Percentiles rank a stretch among this genome's conserved stretches.
These are phyloP conservation scores for Fomitiporia mediterranea DNA, from an alignment of 1,284 basidiomycete genomes.

Conservation along the genomic window DNA sequence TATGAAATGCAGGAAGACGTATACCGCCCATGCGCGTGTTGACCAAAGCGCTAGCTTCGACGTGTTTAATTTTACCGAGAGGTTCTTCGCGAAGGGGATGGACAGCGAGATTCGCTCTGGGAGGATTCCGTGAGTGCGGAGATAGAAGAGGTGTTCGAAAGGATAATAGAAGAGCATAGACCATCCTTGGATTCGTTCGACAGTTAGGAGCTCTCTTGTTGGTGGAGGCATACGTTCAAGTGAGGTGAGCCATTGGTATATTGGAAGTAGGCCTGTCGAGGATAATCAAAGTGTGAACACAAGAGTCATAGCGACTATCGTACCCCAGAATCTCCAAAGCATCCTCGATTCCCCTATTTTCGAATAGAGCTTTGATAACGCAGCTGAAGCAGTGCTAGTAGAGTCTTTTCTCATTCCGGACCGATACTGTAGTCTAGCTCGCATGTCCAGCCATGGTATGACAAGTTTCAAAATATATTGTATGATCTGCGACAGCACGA, in stretches of 20 bases:
- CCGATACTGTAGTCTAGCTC: constrained; percentile 62
- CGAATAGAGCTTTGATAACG: constrained; percentile 49
- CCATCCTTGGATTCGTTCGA: constrained; percentile 80
- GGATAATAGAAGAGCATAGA: constrained; percentile 82
- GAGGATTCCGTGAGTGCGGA: constrained; percentile 60
- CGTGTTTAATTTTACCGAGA: constrained; percentile 40
- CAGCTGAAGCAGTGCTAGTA: constrained; percentile 48
- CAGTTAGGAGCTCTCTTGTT: constrained; percentile 62
- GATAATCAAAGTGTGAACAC: background rate
- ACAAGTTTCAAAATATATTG: constrained; percentile 68
- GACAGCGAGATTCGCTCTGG: constrained; percentile 44
- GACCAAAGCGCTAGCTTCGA: constrained; percentile 59
- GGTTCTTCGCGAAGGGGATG: constrained; percentile 32
- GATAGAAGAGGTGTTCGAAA: constrained; percentile 73
- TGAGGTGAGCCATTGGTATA: constrained; percentile 71
- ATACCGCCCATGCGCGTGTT: constrained; percentile 71
- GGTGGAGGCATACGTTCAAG: constrained; percentile 65
- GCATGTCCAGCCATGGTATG: constrained; percentile 56
- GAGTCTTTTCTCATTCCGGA: constrained; percentile 50
- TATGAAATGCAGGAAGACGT: constrained; percentile 67
- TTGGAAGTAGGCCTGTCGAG: constrained; percentile 67
- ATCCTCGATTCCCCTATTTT: constrained; percentile 64
- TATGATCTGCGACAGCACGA: constrained; percentile 44
- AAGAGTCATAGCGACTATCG: constrained; percentile 22
- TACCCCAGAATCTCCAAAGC: constrained; percentile 75